Base-by-base conservation (phyloP, 75 land plant species). In the Pseudotsuga menziesii region DNA sequence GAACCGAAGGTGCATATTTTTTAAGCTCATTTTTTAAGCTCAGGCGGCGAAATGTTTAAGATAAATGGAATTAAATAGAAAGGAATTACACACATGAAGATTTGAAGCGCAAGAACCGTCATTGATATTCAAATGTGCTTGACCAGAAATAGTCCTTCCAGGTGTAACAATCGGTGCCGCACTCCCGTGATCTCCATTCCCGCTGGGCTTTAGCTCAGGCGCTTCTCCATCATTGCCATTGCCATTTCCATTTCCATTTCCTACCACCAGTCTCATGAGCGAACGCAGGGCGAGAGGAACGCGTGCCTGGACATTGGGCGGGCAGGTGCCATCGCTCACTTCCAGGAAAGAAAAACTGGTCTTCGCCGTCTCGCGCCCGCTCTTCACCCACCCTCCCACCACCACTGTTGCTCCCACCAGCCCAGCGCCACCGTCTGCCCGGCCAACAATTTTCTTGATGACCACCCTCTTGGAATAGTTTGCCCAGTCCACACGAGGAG, bases 61-160 rank as follows among this genome's bases (percentile, higher is more conserved):
- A n/a, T n/a, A n/a, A n/a, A n/a, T n/a, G n/a, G n/a, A n/a, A n/a
- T n/a, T n/a, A 44, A 44, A 44, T 44, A 61, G 16, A 61, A 61
- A 6, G 19, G 16, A 16, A 48, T 36, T 12, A 32, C 39, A 63
- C 79, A 92, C 98, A 91, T 91, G 94, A 61, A 96, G 86, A 77
- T 81, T 87, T 27, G 85, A 69, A 73, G 76, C 66, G 56, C 90
- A 94, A 54, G 97, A 96, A 3, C 98, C 98, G 81, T 96, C 98
- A 74, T 84, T 92, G n/a, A 96, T 74, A 61, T 85, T 88, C 84
- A 94, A 78, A 63, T 81, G 81, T 15, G 58, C 78, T 61, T 27
- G 61, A 36, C 76, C 39, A 56, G 85, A 80, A 75, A 64, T 73
- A 1, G 78, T 72, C 60, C 48, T 80, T 8, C 66, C 62, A 64